Percentiles rank a stretch among this genome's conserved stretches.
Evolutionary conservation across 768 basidiomycete species (phyloP).

Genomic region (Phylloporus sp.): DNA sequence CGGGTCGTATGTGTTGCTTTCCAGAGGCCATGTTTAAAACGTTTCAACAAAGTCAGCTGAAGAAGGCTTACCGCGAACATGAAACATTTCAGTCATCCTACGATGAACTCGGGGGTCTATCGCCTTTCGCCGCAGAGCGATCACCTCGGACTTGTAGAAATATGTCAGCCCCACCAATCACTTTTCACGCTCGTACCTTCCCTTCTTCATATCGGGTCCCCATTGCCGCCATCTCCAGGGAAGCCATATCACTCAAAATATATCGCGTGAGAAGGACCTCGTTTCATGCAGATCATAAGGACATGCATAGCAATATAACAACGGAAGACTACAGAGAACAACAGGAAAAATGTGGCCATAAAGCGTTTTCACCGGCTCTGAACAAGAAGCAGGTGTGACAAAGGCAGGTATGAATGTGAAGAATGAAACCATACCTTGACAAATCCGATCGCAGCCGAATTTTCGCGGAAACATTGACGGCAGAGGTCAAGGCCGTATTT

Average conservation of each 20-base stretch:
- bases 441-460: constrained; percentile 90
- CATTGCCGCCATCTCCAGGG: not conserved
- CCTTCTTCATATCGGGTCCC: not conserved
- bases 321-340: not conserved
- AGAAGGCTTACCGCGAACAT: not conserved
- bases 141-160: constrained; percentile 1
- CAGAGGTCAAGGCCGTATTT: constrained; percentile 97
- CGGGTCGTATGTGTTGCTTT: not conserved
- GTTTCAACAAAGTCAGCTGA: not conserved
- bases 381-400: not conserved
- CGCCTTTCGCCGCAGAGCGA: not conserved
- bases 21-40: not conserved
- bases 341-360: not conserved
- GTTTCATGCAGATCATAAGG: constrained; percentile 21
- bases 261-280: not conserved
- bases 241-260: not conserved
- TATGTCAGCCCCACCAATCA: not conserved
- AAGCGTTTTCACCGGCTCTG: constrained; percentile 45
- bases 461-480: constrained; percentile 98
- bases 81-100: constrained; percentile 4
- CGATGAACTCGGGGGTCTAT: constrained; percentile 1
- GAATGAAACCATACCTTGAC: constrained; percentile 65
- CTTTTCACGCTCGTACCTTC: not conserved
- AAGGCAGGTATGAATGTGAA: not conserved
- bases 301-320: constrained; percentile 10